Evolutionary conservation across 352 stramenopile genomes (phyloP).

Genomic region (Globisporangium okanoganense): DNA sequence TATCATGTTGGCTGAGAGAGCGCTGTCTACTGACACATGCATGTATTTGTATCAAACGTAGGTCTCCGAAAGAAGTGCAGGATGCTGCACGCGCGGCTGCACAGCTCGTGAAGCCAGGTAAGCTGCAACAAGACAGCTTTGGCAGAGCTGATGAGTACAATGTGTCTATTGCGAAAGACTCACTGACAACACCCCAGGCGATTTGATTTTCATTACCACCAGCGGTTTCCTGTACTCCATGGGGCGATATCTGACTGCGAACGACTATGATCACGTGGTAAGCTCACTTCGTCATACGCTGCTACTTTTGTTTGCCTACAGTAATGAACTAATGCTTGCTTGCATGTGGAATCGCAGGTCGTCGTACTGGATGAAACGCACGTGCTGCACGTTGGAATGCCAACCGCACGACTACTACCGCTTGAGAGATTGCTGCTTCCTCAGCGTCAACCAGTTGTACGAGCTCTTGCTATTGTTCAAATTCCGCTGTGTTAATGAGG

Average conservation of each 20-base stretch:
- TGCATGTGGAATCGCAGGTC: constrained; percentile 25
- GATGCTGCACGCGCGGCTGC: constrained; percentile 50
- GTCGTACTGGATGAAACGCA: constrained; percentile 56
- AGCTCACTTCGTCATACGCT: neutral
- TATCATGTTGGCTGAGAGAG: neutral
- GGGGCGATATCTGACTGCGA: constrained; percentile 53
- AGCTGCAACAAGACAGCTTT: neutral
- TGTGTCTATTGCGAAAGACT: constrained; percentile 3
- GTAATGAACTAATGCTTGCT: neutral
- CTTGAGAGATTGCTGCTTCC: constrained; percentile 62
- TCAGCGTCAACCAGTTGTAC: constrained; percentile 65
- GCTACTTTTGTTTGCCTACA: neutral
- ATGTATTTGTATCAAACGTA: constrained; percentile 8
- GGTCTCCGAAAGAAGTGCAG: constrained; percentile 55
- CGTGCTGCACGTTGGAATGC: constrained; percentile 67
- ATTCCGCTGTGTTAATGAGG: neutral
- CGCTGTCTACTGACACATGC: neutral
- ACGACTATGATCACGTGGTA: constrained; percentile 76
- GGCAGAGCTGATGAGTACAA: neutral
- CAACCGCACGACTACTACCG: constrained; percentile 47
- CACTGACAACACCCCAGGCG: constrained; percentile 28
- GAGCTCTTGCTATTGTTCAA: constrained; percentile 2
- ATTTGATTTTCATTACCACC: constrained; percentile 80
- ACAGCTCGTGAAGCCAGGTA: constrained; percentile 63
- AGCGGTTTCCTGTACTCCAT: constrained; percentile 67